Evolutionary conservation across 148 eudicot genomes (phyloP), one percentile per base, ranked within the genome.

Genomic region (Rhododendron molle): DNA sequence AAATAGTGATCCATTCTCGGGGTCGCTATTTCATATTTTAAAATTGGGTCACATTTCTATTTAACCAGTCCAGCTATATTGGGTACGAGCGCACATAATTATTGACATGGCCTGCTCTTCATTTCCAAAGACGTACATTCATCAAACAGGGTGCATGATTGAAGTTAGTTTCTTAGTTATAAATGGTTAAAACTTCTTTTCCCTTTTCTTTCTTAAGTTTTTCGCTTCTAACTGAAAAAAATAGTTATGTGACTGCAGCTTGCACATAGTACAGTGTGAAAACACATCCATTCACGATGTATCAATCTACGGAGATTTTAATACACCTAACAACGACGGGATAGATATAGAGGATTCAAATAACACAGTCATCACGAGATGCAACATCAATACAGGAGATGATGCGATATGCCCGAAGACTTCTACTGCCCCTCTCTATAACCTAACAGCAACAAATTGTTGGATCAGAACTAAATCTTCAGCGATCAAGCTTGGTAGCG

Each of bases 391-490:
- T 83, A 97, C 99, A 16, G 99, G 98, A 58, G 99, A 97, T 88
- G 99, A 97, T 92, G 99, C 98, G 81, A 95, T 97, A 67, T 95
- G 98, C 87, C 98, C 99, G 9, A 97, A 97, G 94, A 94, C 99
- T 32, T 87, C 86, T 30, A 87, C 88, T n/a, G 87, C 91, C 36
- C 98, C 99, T 60, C 87, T 97, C 67, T 88, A 93, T 84, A 97
- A 97, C 89, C 89, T 97, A 74, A 97, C 99, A 7, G 99, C 93
- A 43, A 95, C 98, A 28, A 85, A 95, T 77, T 93, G 94, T 87
- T 94, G 96, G 99, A 97, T 97, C 73, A 88, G 94, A 88, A 93
- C 99, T 6, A 97, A 97, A 84, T 97, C 99, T 47, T 97, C 99
- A 12, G 99, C 96, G 5, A 91, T 97, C 90, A 97, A 97, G 90